Evolutionary conservation across 2,329 filamentous ascomycete genomes (phyloP), one percentile per base, ranked within the genome.

Genomic region (Ascochyta viciae-villosae): DNA sequence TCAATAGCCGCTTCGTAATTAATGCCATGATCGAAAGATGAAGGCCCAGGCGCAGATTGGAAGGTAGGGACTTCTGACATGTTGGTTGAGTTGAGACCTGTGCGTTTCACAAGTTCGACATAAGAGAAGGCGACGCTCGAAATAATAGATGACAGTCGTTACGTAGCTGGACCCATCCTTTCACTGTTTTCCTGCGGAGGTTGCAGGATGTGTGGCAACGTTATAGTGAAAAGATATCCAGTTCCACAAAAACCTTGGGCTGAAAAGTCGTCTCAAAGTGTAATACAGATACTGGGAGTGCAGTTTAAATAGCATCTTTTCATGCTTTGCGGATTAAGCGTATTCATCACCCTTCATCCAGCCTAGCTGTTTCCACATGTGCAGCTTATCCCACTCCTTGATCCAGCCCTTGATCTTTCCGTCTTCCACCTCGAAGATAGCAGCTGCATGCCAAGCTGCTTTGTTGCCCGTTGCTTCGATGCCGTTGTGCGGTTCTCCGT

Each of bases 381-480:
- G 50, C 54, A 58, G 35, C 53, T 61, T 67, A 58, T 77, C 74
- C 73, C 76, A 77, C 47, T 75, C 74, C 52, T 76, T 77, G 16
- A 68, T 74, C 59, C 74, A 76, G 24, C 71, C 71, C 50, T 66
- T 64, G 19, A 77, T 65, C 62, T 76, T 76, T 9, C 71, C 74
- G 29, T 72, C 63, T 31, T 70, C 62, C 15, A 76, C 65, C 55
- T 76, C 73, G 53, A 77, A 76, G 24, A 77, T 77, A n/a, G 72
- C 75, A 23, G 73, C 70, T 19, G 75, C 75, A 50, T 67, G 67
- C 75, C 75, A 77, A 3, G 61, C 63, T 24, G 75, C 75, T 57
- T 73, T 70, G 31, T 50, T 60, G n/a, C 59, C 57, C 16, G 64
- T 71, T 27, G 66, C 63, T 47, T 74, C 55, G 41, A 77, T 75